These are phyloP conservation scores for Parathielavia hyrcaniae DNA, from an alignment of 495 filamentous ascomycete genomes.

Conservation along the genomic window DNA sequence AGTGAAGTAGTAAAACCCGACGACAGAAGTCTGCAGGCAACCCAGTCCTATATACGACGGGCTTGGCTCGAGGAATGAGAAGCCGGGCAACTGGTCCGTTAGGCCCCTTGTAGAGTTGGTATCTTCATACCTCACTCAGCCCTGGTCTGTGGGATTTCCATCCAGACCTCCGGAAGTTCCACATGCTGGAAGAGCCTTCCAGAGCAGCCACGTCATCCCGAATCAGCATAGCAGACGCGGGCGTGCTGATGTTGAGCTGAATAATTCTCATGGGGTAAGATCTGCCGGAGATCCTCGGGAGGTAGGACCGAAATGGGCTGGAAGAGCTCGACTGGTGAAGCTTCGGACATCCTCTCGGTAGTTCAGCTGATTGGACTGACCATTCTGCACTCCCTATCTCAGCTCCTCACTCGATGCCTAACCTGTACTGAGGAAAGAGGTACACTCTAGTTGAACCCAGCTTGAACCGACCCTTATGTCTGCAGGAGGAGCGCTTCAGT, in stretches of 20 bases:
- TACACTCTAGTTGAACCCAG: no score
- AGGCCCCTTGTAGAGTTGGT: background rate
- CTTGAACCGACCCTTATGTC: no score
- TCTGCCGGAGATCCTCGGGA: background rate
- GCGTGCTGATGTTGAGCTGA: background rate
- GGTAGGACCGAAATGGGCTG: background rate
- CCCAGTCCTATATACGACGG: background rate
- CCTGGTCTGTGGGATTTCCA: slow-evolving; percentile 10
- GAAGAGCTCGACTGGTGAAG: background rate
- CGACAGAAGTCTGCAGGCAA: background rate
- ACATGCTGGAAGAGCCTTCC: slow-evolving; percentile 16
- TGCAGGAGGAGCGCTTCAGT: no score
- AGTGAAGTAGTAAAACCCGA: background rate
- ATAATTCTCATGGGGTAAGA: background rate
- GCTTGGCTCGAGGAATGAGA: background rate
- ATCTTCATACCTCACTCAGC: background rate
- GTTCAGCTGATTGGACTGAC: background rate
- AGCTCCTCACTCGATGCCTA: no score
- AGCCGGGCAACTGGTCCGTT: background rate
- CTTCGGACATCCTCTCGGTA: background rate
- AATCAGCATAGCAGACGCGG: background rate
- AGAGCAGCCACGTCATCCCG: slow-evolving; percentile 7
- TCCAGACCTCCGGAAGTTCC: background rate
- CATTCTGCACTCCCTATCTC: no score
- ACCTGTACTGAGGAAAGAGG: no score